These are phyloP conservation scores for Suhomyces terraborum DNA, from an alignment of 1,139 yeast species.

Conservation along the genomic window DNA sequence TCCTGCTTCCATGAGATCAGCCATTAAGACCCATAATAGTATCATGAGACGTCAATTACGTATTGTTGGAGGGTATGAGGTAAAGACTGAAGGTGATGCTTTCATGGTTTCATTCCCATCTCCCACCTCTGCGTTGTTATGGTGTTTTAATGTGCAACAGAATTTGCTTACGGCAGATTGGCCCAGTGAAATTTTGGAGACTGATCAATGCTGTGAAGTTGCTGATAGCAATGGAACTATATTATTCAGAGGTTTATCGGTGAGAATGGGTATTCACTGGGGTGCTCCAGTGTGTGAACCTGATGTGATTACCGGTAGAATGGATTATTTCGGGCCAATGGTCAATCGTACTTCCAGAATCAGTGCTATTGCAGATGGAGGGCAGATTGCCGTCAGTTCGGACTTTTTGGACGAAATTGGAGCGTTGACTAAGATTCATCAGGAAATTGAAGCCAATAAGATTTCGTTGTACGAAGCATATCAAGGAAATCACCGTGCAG, in stretches of 20 bases:
- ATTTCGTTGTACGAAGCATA: slow-evolving; percentile 56
- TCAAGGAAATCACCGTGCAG: slow-evolving; percentile 59
- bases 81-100: slow-evolving; percentile 98
- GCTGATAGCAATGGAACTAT: slow-evolving; percentile 64
- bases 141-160: slow-evolving; percentile 94
- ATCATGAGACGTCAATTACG: slow-evolving; percentile 93
- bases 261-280: slow-evolving; percentile 98
- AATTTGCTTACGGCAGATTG: slow-evolving; percentile 83
- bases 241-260: slow-evolving; percentile 85
- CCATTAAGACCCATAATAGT: slow-evolving; percentile 89
- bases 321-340: slow-evolving; percentile 99
- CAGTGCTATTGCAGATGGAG: slow-evolving; percentile 95
- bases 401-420: slow-evolving; percentile 77
- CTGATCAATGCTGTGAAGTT: slow-evolving; percentile 82
- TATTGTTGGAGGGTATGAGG: slow-evolving; percentile 95
- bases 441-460: slow-evolving; percentile 44
- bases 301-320: slow-evolving; percentile 91
- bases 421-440: slow-evolving; percentile 57
- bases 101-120: slow-evolving; percentile 98
- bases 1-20: slow-evolving; percentile 95
- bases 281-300: slow-evolving; percentile 96
- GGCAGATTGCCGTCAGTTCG: slow-evolving; percentile 86
- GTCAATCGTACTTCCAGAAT: slow-evolving; percentile 94
- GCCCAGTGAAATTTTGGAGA: slow-evolving; percentile 90
- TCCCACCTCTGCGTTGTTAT: slow-evolving; percentile 82